Evolutionary conservation across 1,284 basidiomycete species (phyloP), one percentile per base, ranked within the genome.

Genomic region (Ustilago esculenta): DNA sequence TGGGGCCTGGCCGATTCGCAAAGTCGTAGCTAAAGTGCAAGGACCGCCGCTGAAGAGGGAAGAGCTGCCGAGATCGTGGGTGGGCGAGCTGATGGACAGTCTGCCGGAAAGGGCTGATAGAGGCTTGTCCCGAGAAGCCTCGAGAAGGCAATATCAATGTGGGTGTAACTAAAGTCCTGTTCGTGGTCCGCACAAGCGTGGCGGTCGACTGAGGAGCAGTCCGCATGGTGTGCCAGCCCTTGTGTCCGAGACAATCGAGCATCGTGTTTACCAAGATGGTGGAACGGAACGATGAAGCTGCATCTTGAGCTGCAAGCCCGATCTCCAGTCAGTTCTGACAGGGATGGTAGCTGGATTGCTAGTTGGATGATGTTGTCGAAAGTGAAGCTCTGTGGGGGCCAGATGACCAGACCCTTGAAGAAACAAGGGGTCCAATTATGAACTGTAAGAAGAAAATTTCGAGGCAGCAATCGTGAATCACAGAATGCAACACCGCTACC

Each of bases 21-120:
- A 45, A 37, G 12, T 53, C 36, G n/a, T 47, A 36, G 14, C 33
- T 43, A 24, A 58, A 45, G 41, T 50, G 59, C 35, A 63, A 29
- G 14, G 18, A 15, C 9, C 61, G n/a, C n/a, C n/a, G n/a, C n/a
- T n/a, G n/a, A n/a, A n/a, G n/a, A n/a, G n/a, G n/a, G n/a, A n/a
- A n/a, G n/a, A n/a, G n/a, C n/a, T n/a, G n/a, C n/a, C n/a, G n/a
- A n/a, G n/a, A n/a, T n/a, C n/a, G 40, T 36, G 11, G 33, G 17
- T 48, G 48, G 1, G 7, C 1, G 12, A 3, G 21, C 14, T 14
- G n/a, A n/a, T n/a, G n/a, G n/a, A n/a, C n/a, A n/a, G 27, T 12
- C 7, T 29, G 12, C 12, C 12, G 27, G 7, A 12, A 29, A 6
- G 27, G 27, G 6, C 27, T 12, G 27, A 12, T 7, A 12, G 12